Percentiles rank a stretch among this genome's conserved stretches.
phyloP scores from a whole-genome alignment of 2,329 filamentous ascomycete species.

The Mariannaea elegans region DNA sequence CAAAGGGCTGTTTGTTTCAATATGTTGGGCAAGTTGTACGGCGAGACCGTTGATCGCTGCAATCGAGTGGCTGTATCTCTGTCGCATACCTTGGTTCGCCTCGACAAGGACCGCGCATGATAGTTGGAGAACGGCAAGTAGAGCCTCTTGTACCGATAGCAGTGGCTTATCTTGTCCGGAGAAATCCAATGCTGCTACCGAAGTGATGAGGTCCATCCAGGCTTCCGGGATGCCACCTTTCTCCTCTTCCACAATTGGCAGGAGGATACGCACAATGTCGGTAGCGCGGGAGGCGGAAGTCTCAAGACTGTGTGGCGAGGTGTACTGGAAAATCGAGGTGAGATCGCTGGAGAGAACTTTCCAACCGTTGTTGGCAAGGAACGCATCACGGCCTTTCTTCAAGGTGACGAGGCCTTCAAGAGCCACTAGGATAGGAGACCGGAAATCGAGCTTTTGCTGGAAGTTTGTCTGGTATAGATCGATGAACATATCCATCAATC shows the following conservation, averaged over 20 bases:
- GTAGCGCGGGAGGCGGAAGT: constrained; percentile 56
- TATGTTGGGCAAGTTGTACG: constrained; percentile 48
- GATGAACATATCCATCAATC: constrained; percentile 70
- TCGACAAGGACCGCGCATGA: constrained; percentile 60
- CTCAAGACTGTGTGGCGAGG: constrained; percentile 36
- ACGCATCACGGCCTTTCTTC: constrained; percentile 55
- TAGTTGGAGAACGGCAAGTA: constrained; percentile 64
- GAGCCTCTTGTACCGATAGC: constrained; percentile 55
- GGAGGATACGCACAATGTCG: constrained; percentile 65
- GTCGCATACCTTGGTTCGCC: constrained; percentile 56
- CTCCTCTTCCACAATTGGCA: constrained; percentile 60
- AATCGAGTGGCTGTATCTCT: constrained; percentile 61
- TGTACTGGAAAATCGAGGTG: constrained; percentile 50
- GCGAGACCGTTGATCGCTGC: constrained; percentile 60
- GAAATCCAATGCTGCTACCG: constrained; percentile 58
- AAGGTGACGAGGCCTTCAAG: constrained; percentile 65
- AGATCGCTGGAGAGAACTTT: constrained; percentile 60
- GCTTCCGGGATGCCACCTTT: constrained; percentile 56
- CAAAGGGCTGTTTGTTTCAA: constrained; percentile 45
- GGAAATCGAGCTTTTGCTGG: constrained; percentile 58
- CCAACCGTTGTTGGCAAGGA: constrained; percentile 65
- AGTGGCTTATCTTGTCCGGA: constrained; percentile 39
- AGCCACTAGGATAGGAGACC: constrained; percentile 65
- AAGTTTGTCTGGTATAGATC: constrained; percentile 63
- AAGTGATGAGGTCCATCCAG: constrained; percentile 66